Base-by-base conservation (phyloP, 2,329 filamentous ascomycete genomes). In the Dactylellina sp. region DNA sequence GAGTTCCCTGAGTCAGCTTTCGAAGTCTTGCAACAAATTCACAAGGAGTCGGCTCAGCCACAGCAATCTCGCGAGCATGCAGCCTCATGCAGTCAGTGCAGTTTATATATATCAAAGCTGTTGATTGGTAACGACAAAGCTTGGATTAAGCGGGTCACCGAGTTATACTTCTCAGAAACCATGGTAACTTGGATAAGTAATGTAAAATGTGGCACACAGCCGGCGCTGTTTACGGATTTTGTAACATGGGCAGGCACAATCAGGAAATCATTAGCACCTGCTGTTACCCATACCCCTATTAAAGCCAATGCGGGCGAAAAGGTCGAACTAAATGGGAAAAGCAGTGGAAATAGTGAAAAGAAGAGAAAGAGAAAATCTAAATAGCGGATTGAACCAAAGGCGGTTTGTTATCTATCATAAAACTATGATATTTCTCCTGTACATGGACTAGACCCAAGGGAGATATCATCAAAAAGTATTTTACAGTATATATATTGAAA, bases 241-340 rank as follows among this genome's bases (percentile, higher is more conserved):
- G 71, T 75, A 9, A 75, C 71, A n/a, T 75, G 71, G 71, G 62
- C 62, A 22, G 56, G 71, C 18, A 68, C 71, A 2, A 63, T 68
- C 35, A 42, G 71, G 20, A 75, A 75, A 28, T 60, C 60, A 7
- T 39, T 65, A 7, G 50, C 60, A 7, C 24, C 44, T 18, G 20
- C 7, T 6, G 22, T 35, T 16, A n/a, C 16, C 7, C n/a, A 44
- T 28, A 16, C 46, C 1, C 24, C 24, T 32, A 18, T 6, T 11
- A 22, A 37, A 16, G 20, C 20, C 20, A 22, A 11, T 16, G 47
- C 25, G 6, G 53, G 62, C 3, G 53, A 53, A 22, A 72, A 72
- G 39, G 37, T 72, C n/a, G 60, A 72, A 44, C 14, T 72, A 7
- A 72, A 22, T 7, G 60, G 68, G 14, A 65, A 61, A n/a, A 32